Conservation (phyloP, 768 basidiomycete genomes). For the Rhodotorula sphaerocarpa region DNA sequence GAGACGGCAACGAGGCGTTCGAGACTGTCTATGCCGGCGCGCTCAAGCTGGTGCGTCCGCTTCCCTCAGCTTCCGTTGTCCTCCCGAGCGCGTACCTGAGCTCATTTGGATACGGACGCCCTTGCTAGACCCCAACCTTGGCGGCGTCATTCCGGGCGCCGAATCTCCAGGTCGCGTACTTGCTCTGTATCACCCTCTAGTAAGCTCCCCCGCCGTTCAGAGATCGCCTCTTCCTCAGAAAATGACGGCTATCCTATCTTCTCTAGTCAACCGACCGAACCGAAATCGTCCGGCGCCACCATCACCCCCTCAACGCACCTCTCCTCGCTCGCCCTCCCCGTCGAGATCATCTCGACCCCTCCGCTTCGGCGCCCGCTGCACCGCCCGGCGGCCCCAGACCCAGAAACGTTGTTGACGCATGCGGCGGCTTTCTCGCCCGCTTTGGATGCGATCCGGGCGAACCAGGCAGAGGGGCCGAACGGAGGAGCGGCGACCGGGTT, state of each 20-base stretch:
- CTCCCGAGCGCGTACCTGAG: neutral
- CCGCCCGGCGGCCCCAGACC: neutral
- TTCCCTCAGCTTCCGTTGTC: no score
- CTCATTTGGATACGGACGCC: no score
- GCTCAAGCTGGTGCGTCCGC: constrained; percentile 11
- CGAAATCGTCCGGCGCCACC: neutral
- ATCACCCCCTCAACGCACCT: constrained; percentile 1
- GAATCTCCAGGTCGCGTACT: constrained; percentile 21
- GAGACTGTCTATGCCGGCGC: constrained; percentile 9
- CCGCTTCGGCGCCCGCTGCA: neutral
- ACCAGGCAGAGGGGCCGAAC: no score
- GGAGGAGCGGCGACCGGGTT: no score
- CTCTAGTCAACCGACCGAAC: neutral
- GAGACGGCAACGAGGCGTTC: neutral
- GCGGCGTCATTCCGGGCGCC: constrained; percentile 19
- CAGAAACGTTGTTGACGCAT: no score
- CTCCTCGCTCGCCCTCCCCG: constrained; percentile 10
- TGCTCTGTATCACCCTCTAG: constrained; percentile 18
- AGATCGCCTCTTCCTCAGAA: no score
- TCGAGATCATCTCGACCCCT: constrained; percentile 20
- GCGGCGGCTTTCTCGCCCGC: no score
- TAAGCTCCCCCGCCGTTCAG: neutral
- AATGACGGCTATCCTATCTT: no score
- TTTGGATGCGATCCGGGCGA: no score
- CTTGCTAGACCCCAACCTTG: neutral